phyloP scores from a whole-genome alignment of 352 stramenopile species.

The Globisporangium abappressorium region DNA sequence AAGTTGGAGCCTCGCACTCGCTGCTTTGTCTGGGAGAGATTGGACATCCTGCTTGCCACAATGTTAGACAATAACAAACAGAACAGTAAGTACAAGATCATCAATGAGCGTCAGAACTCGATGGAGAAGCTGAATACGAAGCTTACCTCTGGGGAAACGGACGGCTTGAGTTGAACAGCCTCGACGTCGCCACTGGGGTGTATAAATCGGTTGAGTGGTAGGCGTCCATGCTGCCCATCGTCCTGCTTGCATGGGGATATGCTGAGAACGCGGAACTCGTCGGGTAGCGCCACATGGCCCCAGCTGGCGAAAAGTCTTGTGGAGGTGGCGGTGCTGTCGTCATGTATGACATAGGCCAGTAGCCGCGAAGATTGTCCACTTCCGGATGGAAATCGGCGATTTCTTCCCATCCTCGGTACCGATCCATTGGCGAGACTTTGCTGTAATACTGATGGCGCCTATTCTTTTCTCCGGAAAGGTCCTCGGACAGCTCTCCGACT shows the following conservation, averaged over 20 bases:
- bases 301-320: neutral
- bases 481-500: slow-evolving; percentile 20
- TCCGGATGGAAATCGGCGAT: neutral
- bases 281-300: slow-evolving; percentile 12
- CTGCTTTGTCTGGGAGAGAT: slow-evolving; percentile 11
- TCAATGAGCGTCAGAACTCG: neutral
- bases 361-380: neutral
- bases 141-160: slow-evolving; percentile 14
- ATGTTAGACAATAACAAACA: too few relatives aligned
- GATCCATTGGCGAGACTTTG: slow-evolving; percentile 5
- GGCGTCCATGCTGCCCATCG: neutral
- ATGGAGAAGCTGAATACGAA: neutral
- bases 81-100: too few relatives aligned
- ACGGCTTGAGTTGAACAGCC: slow-evolving; percentile 7
- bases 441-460: neutral
- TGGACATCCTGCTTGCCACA: slow-evolving; percentile 10
- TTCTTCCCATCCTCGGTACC: slow-evolving; percentile 11
- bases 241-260: neutral
- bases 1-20: slow-evolving; percentile 5
- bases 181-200: slow-evolving; percentile 1
- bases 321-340: neutral
- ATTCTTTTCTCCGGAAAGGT: slow-evolving; percentile 2
- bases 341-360: slow-evolving; percentile 13
- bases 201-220: slow-evolving; percentile 10
- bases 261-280: neutral